Percentiles rank a stretch among this genome's conserved stretches.
Conservation (phyloP, 1,139 yeast species). For the Yamadazyma triangularis region DNA sequence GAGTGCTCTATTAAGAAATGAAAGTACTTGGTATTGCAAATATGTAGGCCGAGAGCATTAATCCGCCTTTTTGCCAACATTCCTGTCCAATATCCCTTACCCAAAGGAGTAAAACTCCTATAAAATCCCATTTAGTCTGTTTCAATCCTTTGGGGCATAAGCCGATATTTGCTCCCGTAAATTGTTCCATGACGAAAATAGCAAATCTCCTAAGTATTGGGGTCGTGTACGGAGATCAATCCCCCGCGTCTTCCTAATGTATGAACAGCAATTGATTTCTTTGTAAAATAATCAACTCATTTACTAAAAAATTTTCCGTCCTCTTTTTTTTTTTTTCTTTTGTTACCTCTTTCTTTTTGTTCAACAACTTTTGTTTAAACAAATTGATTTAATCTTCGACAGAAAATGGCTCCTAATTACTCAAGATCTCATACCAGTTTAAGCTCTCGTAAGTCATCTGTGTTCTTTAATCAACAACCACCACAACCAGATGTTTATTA, state of each 20-base stretch:
- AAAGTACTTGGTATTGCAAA: no score
- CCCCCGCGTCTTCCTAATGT: slow-evolving; percentile 2
- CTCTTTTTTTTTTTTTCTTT: neutral
- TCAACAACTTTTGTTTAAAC: neutral
- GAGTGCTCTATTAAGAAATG: no score
- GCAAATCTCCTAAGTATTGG: neutral
- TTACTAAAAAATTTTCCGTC: no score
- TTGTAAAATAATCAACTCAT: no score
- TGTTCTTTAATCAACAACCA: slow-evolving; percentile 31
- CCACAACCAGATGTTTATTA: slow-evolving; percentile 57
- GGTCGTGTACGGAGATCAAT: slow-evolving; percentile 1
- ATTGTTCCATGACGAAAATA: slow-evolving; percentile 5
- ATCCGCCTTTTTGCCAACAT: no score
- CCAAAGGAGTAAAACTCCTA: no score
- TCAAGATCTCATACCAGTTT: slow-evolving; percentile 34
- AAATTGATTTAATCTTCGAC: no score
- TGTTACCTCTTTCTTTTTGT: neutral
- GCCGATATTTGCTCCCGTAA: slow-evolving; percentile 11
- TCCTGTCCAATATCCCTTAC: no score
- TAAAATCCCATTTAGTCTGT: no score
- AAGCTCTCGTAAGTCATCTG: slow-evolving; percentile 36
- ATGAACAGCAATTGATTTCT: neutral
- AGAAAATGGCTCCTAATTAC: slow-evolving; percentile 5
- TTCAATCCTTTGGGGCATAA: no score
- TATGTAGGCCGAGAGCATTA: no score